Conservation (phyloP, 1,284 basidiomycete species). For the Heterobasidion occidentale region DNA sequence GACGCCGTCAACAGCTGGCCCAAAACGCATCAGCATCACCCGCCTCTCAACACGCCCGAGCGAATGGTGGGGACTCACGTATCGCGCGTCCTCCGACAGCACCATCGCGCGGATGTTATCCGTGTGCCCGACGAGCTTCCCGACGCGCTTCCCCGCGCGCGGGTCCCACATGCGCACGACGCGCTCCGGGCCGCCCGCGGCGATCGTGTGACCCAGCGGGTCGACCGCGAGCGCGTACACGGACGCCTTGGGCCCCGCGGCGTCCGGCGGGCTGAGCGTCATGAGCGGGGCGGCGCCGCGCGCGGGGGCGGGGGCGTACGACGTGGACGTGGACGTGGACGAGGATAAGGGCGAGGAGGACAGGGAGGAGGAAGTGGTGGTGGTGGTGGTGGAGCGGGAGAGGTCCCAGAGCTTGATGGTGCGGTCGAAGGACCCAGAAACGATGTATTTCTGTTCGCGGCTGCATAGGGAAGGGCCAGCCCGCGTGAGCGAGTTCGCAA, state of each 20-base stretch:
- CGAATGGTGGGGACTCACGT: constrained; percentile 47
- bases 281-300: constrained; percentile 23
- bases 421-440: constrained; percentile 92
- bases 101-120: constrained; percentile 92
- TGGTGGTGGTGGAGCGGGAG: constrained; percentile 22
- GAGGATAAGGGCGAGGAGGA: background rate
- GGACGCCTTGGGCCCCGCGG: constrained; percentile 62
- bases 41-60: background rate
- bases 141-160: constrained; percentile 66
- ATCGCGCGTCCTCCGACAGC: constrained; percentile 84
- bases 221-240: constrained; percentile 78
- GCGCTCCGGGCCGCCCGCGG: constrained; percentile 86
- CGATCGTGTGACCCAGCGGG: constrained; percentile 74
- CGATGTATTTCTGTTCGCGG: constrained; percentile 77
- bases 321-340: background rate
- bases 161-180: constrained; percentile 93
- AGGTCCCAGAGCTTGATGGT: constrained; percentile 95
- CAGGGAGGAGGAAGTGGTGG: too few species aligned
- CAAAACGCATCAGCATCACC: constrained; percentile 2
- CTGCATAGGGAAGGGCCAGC: too few species aligned
- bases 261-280: constrained; percentile 54
- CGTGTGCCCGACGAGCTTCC: constrained; percentile 86
- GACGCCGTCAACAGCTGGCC: constrained; percentile 81
- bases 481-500: too few species aligned
- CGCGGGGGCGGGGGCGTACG: constrained; percentile 14